Percentiles rank a stretch among this genome's conserved stretches.
Evolutionary conservation across 768 basidiomycete genomes (phyloP).

Genomic region (Filobasidium wieringae): DNA sequence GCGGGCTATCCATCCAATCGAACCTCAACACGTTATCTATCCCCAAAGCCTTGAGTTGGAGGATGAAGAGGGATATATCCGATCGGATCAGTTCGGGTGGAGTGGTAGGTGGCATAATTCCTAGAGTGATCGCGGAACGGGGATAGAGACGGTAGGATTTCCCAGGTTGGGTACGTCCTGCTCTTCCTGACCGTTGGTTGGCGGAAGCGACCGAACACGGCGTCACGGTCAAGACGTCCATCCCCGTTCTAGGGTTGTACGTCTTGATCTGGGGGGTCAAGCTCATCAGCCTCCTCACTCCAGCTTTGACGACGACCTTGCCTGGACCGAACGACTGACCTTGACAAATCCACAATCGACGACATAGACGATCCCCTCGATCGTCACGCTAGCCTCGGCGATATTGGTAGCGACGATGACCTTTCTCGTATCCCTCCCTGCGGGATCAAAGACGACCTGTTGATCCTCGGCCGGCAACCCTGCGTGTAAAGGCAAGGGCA

Average conservation of each 20-base stretch:
- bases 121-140: slow-evolving; percentile 45
- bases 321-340: slow-evolving; percentile 47
- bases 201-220: slow-evolving; percentile 81
- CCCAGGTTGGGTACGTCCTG: slow-evolving; percentile 84
- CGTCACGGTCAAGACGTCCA: slow-evolving; percentile 71
- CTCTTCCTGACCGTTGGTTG: slow-evolving; percentile 83
- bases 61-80: slow-evolving; percentile 79
- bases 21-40: slow-evolving; percentile 86
- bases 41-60: slow-evolving; percentile 88
- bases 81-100: slow-evolving; percentile 82
- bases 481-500: slow-evolving; percentile 71
- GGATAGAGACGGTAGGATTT: slow-evolving; percentile 88
- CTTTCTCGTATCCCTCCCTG: slow-evolving; percentile 67
- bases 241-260: slow-evolving; percentile 72
- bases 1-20: slow-evolving; percentile 85
- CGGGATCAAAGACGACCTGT: slow-evolving; percentile 64
- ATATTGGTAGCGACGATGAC: slow-evolving; percentile 91
- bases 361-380: slow-evolving; percentile 87
- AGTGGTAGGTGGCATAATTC: slow-evolving; percentile 53
- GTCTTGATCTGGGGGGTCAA: slow-evolving; percentile 56
- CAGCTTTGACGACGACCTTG: too few relatives aligned
- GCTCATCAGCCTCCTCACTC: background rate
- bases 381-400: slow-evolving; percentile 94
- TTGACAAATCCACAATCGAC: slow-evolving; percentile 93
- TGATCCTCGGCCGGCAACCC: slow-evolving; percentile 83